Evolutionary conservation across 768 basidiomycete genomes (phyloP).

Genomic region (Russula griseocarnosa): DNA sequence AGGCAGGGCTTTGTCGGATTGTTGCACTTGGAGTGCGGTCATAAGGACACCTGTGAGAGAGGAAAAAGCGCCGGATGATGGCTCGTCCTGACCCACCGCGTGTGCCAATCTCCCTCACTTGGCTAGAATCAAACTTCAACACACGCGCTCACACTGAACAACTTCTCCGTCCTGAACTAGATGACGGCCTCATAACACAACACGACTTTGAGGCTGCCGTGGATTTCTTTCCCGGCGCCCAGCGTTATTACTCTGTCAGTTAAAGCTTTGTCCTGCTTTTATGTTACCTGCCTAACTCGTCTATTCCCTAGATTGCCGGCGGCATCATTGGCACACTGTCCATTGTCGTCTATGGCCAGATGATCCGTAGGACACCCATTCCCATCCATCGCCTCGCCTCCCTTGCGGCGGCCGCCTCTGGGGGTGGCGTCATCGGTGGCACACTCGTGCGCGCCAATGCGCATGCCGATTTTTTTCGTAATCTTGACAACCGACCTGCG

Average conservation of each 20-base stretch:
- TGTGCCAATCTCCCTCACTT: slow-evolving; percentile 36
- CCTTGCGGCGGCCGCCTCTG: slow-evolving; percentile 31
- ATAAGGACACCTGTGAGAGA: slow-evolving; percentile 18
- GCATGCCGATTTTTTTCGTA: slow-evolving; percentile 34
- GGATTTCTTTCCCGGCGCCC: slow-evolving; percentile 49
- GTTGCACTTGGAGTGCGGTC: slow-evolving; percentile 16
- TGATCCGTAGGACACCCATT: slow-evolving; percentile 33
- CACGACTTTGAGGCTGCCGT: slow-evolving; percentile 56
- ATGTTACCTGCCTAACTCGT: slow-evolving; percentile 26
- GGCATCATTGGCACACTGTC: slow-evolving; percentile 33
- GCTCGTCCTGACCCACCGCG: slow-evolving; percentile 2
- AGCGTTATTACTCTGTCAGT: slow-evolving; percentile 44
- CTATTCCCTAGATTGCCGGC: slow-evolving; percentile 27
- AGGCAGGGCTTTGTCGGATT: slow-evolving; percentile 33
- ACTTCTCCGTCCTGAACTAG: slow-evolving; percentile 52
- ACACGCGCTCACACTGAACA: slow-evolving; percentile 41
- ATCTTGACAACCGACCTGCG: slow-evolving; percentile 34
- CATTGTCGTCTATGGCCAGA: slow-evolving; percentile 32
- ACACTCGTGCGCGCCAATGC: slow-evolving; percentile 30
- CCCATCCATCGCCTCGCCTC: slow-evolving; percentile 31
- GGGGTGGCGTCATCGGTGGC: slow-evolving; percentile 37
- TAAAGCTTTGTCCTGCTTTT: neutral
- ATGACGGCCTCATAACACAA: slow-evolving; percentile 45
- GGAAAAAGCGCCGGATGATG: neutral
- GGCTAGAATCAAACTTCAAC: slow-evolving; percentile 46